These are phyloP conservation scores for Prunus persica DNA, from an alignment of 306 rosid genomes.

Conservation along the genomic window DNA sequence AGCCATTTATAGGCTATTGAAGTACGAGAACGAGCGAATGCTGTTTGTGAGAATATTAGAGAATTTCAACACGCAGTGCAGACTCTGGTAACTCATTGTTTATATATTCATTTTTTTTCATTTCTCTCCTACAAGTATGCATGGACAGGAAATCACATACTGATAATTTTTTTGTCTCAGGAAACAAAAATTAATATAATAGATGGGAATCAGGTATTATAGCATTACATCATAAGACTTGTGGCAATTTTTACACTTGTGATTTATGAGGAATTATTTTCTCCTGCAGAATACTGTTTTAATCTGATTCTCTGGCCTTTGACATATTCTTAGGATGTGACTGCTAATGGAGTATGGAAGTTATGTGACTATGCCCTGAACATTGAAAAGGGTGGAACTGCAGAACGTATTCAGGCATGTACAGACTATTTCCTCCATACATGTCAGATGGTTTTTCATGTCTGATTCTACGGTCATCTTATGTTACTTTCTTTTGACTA, in stretches of 20 bases:
- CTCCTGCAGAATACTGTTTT: conserved; percentile 1
- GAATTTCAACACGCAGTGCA: conserved; percentile 48
- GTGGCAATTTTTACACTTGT: background rate
- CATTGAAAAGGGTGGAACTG: conserved; percentile 45
- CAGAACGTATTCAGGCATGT: conserved; percentile 61
- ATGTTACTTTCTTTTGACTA: background rate
- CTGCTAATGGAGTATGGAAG: conserved; percentile 51
- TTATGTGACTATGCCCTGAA: conserved; percentile 46
- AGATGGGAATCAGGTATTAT: conserved; percentile 80
- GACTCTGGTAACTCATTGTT: conserved; percentile 52
- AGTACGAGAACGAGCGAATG: conserved; percentile 42
- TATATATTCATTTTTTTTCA: background rate
- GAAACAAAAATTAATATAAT: conserved; percentile 60
- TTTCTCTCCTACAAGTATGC: conserved; percentile 6
- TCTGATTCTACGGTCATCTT: background rate
- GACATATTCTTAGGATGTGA: conserved; percentile 44
- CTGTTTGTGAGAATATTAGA: conserved; percentile 40
- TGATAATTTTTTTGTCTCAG: conserved; percentile 44
- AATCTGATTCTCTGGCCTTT: conserved; percentile 17
- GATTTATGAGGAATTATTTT: background rate
- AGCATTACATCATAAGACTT: background rate
- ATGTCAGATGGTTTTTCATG: background rate
- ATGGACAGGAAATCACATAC: conserved; percentile 14
- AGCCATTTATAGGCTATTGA: conserved; percentile 48
- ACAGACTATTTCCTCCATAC: background rate